These are phyloP conservation scores for Saksenaea oblongispora DNA, from an alignment of 371 early-diverging fungal species.

Conservation along the genomic window DNA sequence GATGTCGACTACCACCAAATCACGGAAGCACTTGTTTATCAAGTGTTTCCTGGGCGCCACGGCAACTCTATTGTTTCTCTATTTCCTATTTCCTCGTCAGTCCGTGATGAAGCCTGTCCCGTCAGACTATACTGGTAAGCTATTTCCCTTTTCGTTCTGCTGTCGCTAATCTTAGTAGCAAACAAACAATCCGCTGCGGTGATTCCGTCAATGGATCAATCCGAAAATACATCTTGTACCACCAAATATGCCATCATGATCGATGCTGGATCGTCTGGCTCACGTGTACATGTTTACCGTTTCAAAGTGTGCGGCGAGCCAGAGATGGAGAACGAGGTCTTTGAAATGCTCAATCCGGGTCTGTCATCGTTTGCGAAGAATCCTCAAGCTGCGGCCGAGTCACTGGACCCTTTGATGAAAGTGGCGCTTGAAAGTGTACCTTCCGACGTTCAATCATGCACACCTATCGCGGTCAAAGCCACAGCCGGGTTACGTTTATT, in stretches of 20 bases:
- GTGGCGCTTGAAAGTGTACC: constrained; percentile 70
- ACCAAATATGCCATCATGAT: constrained; percentile 79
- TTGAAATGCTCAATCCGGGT: constrained; percentile 85
- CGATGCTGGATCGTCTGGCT: constrained; percentile 98
- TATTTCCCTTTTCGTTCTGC: neutral
- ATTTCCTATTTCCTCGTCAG: constrained; percentile 12
- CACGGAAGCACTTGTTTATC: constrained; percentile 21
- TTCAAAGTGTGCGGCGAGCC: constrained; percentile 83
- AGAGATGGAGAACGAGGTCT: constrained; percentile 81
- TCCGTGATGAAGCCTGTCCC: neutral
- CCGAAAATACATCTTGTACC: constrained; percentile 45
- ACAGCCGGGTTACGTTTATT: constrained; percentile 92
- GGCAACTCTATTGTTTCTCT: constrained; percentile 21
- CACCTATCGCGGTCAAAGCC: constrained; percentile 94
- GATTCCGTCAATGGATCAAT: constrained; percentile 6
- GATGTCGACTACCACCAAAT: constrained; percentile 16
- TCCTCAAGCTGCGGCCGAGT: constrained; percentile 78
- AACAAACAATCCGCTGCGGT: neutral
- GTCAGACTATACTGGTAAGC: constrained; percentile 2
- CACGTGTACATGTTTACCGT: constrained; percentile 93
- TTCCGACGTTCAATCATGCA: constrained; percentile 68
- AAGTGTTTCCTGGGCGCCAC: constrained; percentile 10
- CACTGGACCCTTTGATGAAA: constrained; percentile 79
- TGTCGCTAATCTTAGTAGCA: neutral
- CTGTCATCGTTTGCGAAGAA: constrained; percentile 71